Base-by-base conservation (phyloP, 2,329 filamentous ascomycete species). In the Beauveria medogensis region DNA sequence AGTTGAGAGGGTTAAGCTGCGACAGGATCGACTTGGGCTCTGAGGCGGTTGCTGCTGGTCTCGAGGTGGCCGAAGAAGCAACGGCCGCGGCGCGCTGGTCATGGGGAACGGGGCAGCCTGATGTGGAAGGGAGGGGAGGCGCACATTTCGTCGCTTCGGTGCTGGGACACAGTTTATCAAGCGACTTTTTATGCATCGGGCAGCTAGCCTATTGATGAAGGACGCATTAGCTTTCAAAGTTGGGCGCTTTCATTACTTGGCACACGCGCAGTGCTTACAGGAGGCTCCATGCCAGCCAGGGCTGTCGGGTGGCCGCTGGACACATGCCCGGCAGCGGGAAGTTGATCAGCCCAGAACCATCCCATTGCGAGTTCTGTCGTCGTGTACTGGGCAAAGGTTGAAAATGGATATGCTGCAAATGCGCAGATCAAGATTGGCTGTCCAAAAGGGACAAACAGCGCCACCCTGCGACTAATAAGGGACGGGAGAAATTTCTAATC, bases 1-100 rank as follows among this genome's bases (percentile, higher is more conserved):
- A 97, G 78, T 99, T 99, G 58, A 99, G 81, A 5, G 83, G 83
- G 69, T 86, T 86, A 59, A 85, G 75, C 68, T 80, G 82, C 3
- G 82, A 84, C 10, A 85, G 71, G 22, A 81, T 70, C 1, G 80
- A 81, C 62, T 75, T 74, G 44, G 74, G 68, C 64, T 74, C 69
- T 24, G 71, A 63, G 12, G 64, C 6, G 22, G 44, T 18, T 2
- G 40, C 12, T 3, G 43, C 30, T 2, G 44, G 34, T 22, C 37
- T 48, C n/a, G 51, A 55, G 24, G 52, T 30, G 22, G 26, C 52
- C 12, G 52, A 20, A 12, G 52, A 20, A 8, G 60, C 53, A 22
- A 57, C 54, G 40, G 60, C 54, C 5, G 60, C 26, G 24, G 65
- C 60, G 46, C 67, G 63, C 52, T 68, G 69, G 34, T 66, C 73